phyloP scores from a whole-genome alignment of 345 rosid genomes.

The Pelargonium nanum region DNA sequence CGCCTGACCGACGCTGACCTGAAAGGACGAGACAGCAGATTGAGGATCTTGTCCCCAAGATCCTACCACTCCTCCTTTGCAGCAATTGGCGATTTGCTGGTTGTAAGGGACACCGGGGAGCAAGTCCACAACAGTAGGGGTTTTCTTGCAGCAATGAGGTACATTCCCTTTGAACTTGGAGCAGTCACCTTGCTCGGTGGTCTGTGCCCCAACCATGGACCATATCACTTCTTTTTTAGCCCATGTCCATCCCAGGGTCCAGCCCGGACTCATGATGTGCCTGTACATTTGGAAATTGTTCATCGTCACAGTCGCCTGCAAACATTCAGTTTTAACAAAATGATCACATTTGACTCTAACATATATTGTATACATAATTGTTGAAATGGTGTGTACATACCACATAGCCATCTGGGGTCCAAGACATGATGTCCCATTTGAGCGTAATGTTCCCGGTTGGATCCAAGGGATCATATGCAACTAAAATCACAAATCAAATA shows the following conservation, averaged over 20 bases:
- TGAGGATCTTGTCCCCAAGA: constrained; percentile 38
- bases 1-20: constrained; percentile 30
- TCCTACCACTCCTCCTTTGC: constrained; percentile 40
- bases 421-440: constrained; percentile 40
- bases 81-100: constrained; percentile 38
- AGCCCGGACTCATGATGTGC: constrained; percentile 40
- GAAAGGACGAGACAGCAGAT: constrained; percentile 28
- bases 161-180: constrained; percentile 40
- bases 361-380: neutral
- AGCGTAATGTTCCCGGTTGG: constrained; percentile 36
- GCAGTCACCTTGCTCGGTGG: constrained; percentile 47
- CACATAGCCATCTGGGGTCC: constrained; percentile 41
- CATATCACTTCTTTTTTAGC: constrained; percentile 39
- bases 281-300: constrained; percentile 39
- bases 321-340: neutral
- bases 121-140: constrained; percentile 37
- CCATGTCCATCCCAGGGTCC: constrained; percentile 48
- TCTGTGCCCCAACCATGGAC: constrained; percentile 39
- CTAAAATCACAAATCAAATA: constrained; percentile 6
- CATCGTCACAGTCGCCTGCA: constrained; percentile 34
- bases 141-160: constrained; percentile 38
- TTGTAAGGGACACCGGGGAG: constrained; percentile 38
- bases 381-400: constrained; percentile 10
- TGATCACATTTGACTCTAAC: neutral
- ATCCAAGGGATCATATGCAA: constrained; percentile 37